A percentile compares a stretch with the other conserved stretches of the same genome.
These are phyloP conservation scores for Thyridium curvatum DNA, from an alignment of 2,329 filamentous ascomycete genomes.

Conservation along the genomic window DNA sequence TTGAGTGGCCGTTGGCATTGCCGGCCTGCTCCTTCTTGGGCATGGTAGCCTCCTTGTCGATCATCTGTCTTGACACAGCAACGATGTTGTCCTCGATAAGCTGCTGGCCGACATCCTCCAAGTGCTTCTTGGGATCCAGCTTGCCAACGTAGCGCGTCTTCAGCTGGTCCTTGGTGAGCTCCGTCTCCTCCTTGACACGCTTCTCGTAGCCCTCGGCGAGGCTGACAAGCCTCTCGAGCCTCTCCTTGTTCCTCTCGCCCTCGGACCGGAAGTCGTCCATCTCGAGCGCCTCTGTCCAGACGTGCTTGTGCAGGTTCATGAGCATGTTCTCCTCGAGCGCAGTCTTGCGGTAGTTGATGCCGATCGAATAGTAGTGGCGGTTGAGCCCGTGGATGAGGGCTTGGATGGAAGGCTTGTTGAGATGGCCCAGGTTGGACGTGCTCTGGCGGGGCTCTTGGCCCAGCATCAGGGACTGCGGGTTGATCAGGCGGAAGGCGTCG, in stretches of 20 bases:
- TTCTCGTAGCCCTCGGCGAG: conserved; percentile 97
- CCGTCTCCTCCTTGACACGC: conserved; percentile 96
- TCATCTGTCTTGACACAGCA: conserved; percentile 97
- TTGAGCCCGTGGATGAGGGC: conserved; percentile 97
- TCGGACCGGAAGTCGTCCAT: conserved; percentile 94
- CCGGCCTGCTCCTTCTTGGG: conserved; percentile 59
- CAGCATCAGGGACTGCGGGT: conserved; percentile 95
- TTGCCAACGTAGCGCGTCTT: conserved; percentile 99
- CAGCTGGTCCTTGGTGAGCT: conserved; percentile 92
- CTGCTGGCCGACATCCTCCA: conserved; percentile 93
- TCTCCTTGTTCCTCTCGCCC: conserved; percentile 78
- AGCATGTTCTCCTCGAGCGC: conserved; percentile 98
- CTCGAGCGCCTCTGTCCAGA: conserved; percentile 95
- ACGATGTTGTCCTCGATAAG: conserved; percentile 99
- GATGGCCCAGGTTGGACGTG: conserved; percentile 92
- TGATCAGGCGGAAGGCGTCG: conserved; percentile 97
- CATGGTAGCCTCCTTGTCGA: conserved; percentile 96
- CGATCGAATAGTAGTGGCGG: conserved; percentile 98
- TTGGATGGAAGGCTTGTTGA: conserved; percentile 99
- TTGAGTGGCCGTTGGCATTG: conserved; percentile 40
- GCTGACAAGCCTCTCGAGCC: conserved; percentile 78
- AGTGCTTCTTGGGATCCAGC: conserved; percentile 97
- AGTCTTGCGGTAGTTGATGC: conserved; percentile 96
- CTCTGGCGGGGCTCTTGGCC: conserved; percentile 97
- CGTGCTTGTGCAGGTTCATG: conserved; percentile 99